Evolutionary conservation across 176 grass and related monocot genomes (phyloP).

Genomic region (Triticum turgidum): DNA sequence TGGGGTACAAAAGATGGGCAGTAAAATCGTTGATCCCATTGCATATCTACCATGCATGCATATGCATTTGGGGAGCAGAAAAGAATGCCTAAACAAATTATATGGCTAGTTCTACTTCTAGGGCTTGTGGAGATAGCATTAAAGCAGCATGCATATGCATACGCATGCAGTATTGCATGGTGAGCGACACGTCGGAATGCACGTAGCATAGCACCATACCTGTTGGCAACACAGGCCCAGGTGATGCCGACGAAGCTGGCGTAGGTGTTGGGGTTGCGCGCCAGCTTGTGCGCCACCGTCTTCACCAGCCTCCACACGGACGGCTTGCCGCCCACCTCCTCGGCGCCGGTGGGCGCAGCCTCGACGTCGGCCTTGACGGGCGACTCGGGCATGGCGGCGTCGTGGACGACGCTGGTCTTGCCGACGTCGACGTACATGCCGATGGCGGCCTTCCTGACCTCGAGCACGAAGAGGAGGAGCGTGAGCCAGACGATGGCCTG

Average conservation of each 20-base stretch:
- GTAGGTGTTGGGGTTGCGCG: slow-evolving; percentile 77
- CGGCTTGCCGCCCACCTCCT: slow-evolving; percentile 24
- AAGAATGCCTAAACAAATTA: not conserved
- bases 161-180: slow-evolving; percentile 3
- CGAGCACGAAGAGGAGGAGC: slow-evolving; percentile 80
- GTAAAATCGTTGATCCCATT: not conserved
- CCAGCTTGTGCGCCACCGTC: slow-evolving; percentile 80
- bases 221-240: slow-evolving; percentile 72
- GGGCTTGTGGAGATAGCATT: slow-evolving; percentile 12
- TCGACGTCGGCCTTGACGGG: slow-evolving; percentile 14
- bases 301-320: slow-evolving; percentile 67
- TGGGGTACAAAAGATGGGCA: not conserved
- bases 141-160: not conserved
- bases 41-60: not conserved
- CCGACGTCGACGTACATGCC: slow-evolving; percentile 35
- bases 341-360: not conserved
- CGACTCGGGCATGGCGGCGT: not conserved
- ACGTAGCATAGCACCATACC: slow-evolving; percentile 34
- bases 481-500: slow-evolving; percentile 78
- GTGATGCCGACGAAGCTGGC: slow-evolving; percentile 80
- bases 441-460: slow-evolving; percentile 69
- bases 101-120: not conserved
- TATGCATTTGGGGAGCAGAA: not conserved
- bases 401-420: not conserved
- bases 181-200: slow-evolving; percentile 22